A percentile compares a stretch with the other conserved stretches of the same genome.
Evolutionary conservation across 495 filamentous ascomycete genomes (phyloP).

Genomic region (Pseudomonodictys pantanalensis): DNA sequence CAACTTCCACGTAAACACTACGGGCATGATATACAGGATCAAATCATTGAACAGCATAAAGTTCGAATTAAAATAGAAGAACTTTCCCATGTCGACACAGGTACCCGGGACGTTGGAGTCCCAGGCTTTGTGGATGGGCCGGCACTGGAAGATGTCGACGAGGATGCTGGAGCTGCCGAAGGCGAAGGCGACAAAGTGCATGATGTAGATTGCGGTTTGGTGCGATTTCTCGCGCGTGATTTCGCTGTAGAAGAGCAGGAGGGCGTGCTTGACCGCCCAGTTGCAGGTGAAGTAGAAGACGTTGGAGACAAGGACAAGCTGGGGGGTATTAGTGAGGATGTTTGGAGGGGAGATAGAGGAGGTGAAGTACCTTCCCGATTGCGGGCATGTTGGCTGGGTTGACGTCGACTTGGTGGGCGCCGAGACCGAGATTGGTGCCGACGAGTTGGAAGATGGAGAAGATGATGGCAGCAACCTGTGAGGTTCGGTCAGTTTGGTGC

Average conservation of each 20-base stretch:
- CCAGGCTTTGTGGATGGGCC: constrained; percentile 18
- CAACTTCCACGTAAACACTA: constrained; percentile 24
- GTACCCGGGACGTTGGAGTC: not conserved
- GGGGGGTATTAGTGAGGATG: not conserved
- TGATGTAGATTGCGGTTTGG: constrained; percentile 8
- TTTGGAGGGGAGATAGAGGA: not conserved
- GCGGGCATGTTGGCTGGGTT: not conserved
- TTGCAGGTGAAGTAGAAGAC: constrained; percentile 30
- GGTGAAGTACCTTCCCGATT: constrained; percentile 9
- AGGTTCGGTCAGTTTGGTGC: not conserved
- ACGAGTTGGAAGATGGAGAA: constrained; percentile 23
- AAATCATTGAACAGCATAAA: constrained; percentile 24
- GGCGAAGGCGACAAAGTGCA: constrained; percentile 29
- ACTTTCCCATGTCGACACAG: constrained; percentile 16
- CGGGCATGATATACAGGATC: constrained; percentile 25
- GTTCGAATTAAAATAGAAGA: constrained; percentile 17
- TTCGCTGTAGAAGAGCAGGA: constrained; percentile 30
- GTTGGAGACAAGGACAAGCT: constrained; percentile 19
- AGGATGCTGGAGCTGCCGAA: constrained; percentile 21
- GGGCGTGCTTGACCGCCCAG: constrained; percentile 29
- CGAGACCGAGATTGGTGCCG: constrained; percentile 6
- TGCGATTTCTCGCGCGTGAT: constrained; percentile 11
- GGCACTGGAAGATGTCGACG: constrained; percentile 26
- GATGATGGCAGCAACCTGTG: constrained; percentile 12
- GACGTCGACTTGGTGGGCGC: constrained; percentile 7